Conservation (phyloP, 345 rosid genomes). For the Triadica sebifera region DNA sequence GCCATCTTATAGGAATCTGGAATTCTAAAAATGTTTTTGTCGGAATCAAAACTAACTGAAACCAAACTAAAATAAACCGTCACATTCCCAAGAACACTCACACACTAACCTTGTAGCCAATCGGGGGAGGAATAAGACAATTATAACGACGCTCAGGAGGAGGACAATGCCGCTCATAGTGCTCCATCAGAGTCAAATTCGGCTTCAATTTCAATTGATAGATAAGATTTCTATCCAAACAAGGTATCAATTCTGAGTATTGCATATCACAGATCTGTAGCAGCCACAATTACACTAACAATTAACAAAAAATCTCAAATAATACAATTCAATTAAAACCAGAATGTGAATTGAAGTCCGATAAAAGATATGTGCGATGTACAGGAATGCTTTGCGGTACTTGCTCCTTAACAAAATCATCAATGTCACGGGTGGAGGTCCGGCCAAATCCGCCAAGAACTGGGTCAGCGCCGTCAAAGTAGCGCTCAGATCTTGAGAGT, state of each 20-base stretch:
- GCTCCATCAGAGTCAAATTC: constrained; percentile 86
- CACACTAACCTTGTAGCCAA: constrained; percentile 73
- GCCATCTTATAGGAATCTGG: constrained; percentile 94
- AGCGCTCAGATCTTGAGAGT: constrained; percentile 50
- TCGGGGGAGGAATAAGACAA: constrained; percentile 86
- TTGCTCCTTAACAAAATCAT: constrained; percentile 33
- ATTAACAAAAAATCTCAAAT: not conserved
- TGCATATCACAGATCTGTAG: constrained; percentile 71
- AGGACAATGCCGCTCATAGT: constrained; percentile 92
- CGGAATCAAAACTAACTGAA: constrained; percentile 37
- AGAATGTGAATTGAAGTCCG: not conserved
- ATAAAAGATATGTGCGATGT: constrained; percentile 11
- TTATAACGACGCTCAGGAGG: constrained; percentile 80
- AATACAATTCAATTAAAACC: not conserved
- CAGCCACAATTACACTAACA: not conserved
- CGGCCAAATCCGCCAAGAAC: constrained; percentile 27
- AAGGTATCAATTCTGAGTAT: constrained; percentile 86
- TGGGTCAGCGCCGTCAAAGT: constrained; percentile 43
- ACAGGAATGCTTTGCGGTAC: constrained; percentile 72
- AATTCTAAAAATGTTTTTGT: constrained; percentile 44
- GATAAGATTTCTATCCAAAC: constrained; percentile 78
- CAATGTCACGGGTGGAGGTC: constrained; percentile 26
- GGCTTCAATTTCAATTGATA: constrained; percentile 77
- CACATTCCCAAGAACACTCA: not conserved
- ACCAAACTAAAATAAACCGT: constrained; percentile 12